Percentiles rank a stretch among this genome's conserved stretches.
phyloP scores from a whole-genome alignment of 2,329 filamentous ascomycete genomes.

The Exophiala alcalophila region DNA sequence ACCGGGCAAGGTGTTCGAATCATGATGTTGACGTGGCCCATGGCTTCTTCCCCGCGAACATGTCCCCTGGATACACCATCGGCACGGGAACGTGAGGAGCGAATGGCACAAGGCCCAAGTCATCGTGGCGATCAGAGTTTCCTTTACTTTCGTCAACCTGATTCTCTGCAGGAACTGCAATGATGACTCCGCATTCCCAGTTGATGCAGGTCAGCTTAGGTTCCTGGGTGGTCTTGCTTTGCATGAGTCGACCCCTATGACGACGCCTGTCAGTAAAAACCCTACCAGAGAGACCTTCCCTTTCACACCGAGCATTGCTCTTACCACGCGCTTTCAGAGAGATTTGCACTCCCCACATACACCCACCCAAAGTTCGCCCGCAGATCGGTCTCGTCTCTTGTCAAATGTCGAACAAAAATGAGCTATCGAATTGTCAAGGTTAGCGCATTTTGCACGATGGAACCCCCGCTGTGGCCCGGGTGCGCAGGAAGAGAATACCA shows the following conservation, averaged over 20 bases:
- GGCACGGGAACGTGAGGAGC: constrained; percentile 59
- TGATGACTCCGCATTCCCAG: constrained; percentile 90
- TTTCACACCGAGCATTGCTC: too few relatives aligned
- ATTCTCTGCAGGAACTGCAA: constrained; percentile 52
- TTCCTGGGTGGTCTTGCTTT: constrained; percentile 63
- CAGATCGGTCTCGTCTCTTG: constrained; percentile 5
- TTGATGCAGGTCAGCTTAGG: constrained; percentile 82
- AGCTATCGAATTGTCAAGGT: constrained; percentile 13
- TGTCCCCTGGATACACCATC: constrained; percentile 58
- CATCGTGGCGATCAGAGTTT: constrained; percentile 28
- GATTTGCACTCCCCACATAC: constrained; percentile 86
- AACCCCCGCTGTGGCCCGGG: too few relatives aligned
- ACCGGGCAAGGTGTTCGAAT: too few relatives aligned
- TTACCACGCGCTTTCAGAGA: constrained; percentile 90
- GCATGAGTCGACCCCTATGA: constrained; percentile 70
- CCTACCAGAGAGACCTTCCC: too few relatives aligned
- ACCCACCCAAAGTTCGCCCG: constrained; percentile 58
- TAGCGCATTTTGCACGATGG: too few relatives aligned
- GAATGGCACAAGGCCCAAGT: constrained; percentile 49
- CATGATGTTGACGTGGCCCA: constrained; percentile 50
- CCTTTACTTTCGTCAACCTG: background rate
- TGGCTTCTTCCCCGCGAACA: constrained; percentile 46
- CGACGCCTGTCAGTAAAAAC: constrained; percentile 6
- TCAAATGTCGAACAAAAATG: constrained; percentile 19
- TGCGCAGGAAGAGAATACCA: constrained; percentile 1